Evolutionary conservation across 257 asterid species (phyloP).

Genomic region (Solanum stenotomum): DNA sequence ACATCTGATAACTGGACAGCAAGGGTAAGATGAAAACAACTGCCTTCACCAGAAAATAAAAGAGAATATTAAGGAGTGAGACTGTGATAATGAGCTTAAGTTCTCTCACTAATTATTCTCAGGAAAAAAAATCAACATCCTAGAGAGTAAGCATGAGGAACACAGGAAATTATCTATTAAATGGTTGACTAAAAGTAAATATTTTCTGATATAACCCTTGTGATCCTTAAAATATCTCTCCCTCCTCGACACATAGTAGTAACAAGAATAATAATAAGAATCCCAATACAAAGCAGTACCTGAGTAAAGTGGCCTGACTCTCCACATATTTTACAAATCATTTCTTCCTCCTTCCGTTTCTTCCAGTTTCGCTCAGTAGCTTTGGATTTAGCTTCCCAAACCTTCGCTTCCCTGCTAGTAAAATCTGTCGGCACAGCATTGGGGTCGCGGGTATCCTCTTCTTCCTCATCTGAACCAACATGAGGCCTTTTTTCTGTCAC

Average conservation of each 20-base stretch:
- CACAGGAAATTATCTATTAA: background rate
- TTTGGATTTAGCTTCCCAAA: slow-evolving; percentile 99
- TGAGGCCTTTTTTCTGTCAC: slow-evolving; percentile 56
- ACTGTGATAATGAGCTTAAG: background rate
- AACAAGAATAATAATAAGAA: background rate
- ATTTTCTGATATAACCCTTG: background rate
- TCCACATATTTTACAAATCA: slow-evolving; percentile 95
- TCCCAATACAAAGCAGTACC: slow-evolving; percentile 29
- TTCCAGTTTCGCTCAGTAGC: slow-evolving; percentile 99
- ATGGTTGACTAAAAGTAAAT: background rate
- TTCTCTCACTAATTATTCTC: background rate
- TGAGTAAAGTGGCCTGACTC: slow-evolving; percentile 98
- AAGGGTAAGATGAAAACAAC: background rate
- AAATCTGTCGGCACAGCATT: slow-evolving; percentile 99
- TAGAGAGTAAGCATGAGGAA: background rate
- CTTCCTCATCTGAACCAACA: slow-evolving; percentile 83
- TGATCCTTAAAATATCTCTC: background rate
- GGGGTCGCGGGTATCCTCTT: slow-evolving; percentile 67
- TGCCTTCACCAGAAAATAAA: background rate
- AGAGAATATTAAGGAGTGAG: background rate
- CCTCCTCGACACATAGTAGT: background rate
- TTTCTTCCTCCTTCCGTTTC: slow-evolving; percentile 95
- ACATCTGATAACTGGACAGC: background rate
- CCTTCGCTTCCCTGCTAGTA: slow-evolving; percentile 98
- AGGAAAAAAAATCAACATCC: background rate